A percentile compares a stretch with the other conserved stretches of the same genome.
phyloP scores from a whole-genome alignment of 1,284 basidiomycete species.

The Trichosporon sp. region DNA sequence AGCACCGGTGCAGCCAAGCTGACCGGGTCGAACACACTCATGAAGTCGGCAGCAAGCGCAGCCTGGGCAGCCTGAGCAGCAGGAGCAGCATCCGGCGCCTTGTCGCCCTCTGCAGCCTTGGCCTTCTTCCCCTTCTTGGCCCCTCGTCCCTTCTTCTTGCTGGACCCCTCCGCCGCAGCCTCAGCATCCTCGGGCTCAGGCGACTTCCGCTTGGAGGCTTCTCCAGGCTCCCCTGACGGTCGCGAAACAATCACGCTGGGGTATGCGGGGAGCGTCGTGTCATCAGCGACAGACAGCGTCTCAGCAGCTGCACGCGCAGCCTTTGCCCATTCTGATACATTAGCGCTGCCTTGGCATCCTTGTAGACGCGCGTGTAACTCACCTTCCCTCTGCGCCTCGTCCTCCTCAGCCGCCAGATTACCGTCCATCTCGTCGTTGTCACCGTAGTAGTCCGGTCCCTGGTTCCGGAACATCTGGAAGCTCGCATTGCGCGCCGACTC shows the following conservation, averaged over 20 bases:
- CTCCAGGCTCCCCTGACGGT: conserved; percentile 5
- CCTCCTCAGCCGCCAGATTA: conserved; percentile 66
- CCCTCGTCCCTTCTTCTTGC: background rate
- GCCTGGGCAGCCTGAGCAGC: conserved; percentile 25
- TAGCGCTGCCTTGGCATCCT: background rate
- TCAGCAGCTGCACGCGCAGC: conserved; percentile 35
- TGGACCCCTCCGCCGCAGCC: background rate
- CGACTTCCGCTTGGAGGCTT: conserved; percentile 15
- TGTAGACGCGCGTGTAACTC: conserved; percentile 23
- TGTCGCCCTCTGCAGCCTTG: conserved; percentile 62
- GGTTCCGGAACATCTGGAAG: conserved; percentile 84
- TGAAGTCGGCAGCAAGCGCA: conserved; percentile 51
- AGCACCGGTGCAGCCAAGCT: conserved; percentile 69
- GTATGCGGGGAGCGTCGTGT: conserved; percentile 7
- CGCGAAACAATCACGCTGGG: conserved; percentile 4
- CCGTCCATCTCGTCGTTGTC: conserved; percentile 81
- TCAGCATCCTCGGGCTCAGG: conserved; percentile 14
- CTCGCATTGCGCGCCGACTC: conserved; percentile 64
- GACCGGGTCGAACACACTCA: conserved; percentile 68
- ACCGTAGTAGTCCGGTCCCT: conserved; percentile 85
- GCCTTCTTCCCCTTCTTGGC: conserved; percentile 12
- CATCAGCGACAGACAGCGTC: conserved; percentile 18
- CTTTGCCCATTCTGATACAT: conserved; percentile 64
- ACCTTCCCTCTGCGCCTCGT: conserved; percentile 70
- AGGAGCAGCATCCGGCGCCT: conserved; percentile 27